Evolutionary conservation across 1,139 yeast species (phyloP), one percentile per base, ranked within the genome.

Genomic region (Kazachstania sp.): DNA sequence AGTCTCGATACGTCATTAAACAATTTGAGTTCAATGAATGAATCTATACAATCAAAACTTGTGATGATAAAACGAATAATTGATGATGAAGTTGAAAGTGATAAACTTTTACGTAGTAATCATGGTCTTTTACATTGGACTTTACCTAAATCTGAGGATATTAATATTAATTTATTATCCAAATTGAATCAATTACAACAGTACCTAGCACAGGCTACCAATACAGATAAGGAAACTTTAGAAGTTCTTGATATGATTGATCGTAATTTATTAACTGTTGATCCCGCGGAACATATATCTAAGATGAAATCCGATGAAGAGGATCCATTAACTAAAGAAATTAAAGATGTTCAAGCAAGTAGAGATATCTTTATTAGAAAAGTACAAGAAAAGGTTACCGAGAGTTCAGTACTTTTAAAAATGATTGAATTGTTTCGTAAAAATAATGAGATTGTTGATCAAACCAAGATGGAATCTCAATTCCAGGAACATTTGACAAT

Each of bases 131-230:
- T 61, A 1, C 60, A 69, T 29, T 83, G 87, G 87, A 68, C 56
- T 0, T 59, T 84, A 23, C 55, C 61, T 0, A 49, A 66, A 0
- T 72, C 82, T 1, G 55, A 60, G 11, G 70, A 61, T 3, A 74
- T 77, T 1, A 71, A 71, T 23, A 19, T 43, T 52, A 3, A 67
- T 65, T 0, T 64, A 75, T 3, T 57, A 68, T 51, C 64, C 63
- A 1, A 73, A 73, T 44, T 63, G 80, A 2, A 58, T 63, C 72
- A 71, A 30, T 69, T 81, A 64, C 68, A 68, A 35, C 64, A 62
- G 4, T 84, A 82, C 57, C 61, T 84, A 16, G 57, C 59, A 2
- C 79, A 80, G 52, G 95, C 95, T 1, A 68, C 69, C 32, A 59
- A 67, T 3, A 86, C 95, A 3, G 95, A 88, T 61, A 65, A 64